Evolutionary conservation across 2,329 filamentous ascomycete genomes (phyloP).

Genomic region (Aspergillus spinulosporus): DNA sequence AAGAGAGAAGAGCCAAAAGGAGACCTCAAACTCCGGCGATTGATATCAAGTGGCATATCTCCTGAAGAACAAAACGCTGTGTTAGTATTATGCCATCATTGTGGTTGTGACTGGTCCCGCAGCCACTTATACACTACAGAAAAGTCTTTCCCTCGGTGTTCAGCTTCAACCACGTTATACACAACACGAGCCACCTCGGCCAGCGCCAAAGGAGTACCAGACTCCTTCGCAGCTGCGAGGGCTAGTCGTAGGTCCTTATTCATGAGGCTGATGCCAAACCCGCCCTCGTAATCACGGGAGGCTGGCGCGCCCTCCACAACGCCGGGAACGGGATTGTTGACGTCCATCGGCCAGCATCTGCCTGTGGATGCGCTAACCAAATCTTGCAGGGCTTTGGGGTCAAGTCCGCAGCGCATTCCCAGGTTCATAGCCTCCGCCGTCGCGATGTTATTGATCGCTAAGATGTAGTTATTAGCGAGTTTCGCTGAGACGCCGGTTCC

Average conservation of each 20-base stretch:
- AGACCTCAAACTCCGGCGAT: not conserved
- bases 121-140: conserved; percentile 77
- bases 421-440: conserved; percentile 68
- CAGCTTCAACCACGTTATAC: conserved; percentile 65
- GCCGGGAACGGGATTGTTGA: conserved; percentile 91
- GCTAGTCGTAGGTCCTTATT: conserved; percentile 75
- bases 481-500: conserved; percentile 88
- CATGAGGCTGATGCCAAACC: conserved; percentile 77
- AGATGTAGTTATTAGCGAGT: conserved; percentile 93
- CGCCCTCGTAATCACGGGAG: conserved; percentile 71
- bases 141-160: conserved; percentile 72
- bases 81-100: conserved; percentile 1
- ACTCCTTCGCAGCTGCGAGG: conserved; percentile 68
- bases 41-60: not conserved
- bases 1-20: not conserved
- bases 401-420: conserved; percentile 62
- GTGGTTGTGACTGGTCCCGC: conserved; percentile 32
- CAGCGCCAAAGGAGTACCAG: conserved; percentile 65
- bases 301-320: conserved; percentile 77
- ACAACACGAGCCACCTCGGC: conserved; percentile 64
- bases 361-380: conserved; percentile 94
- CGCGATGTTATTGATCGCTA: conserved; percentile 87
- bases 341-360: conserved; percentile 91
- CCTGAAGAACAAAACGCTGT: conserved; percentile 1
- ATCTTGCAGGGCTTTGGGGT: conserved; percentile 68